These are phyloP conservation scores for Apiospora hydei DNA, from an alignment of 2,329 filamentous ascomycete species.

Conservation along the genomic window DNA sequence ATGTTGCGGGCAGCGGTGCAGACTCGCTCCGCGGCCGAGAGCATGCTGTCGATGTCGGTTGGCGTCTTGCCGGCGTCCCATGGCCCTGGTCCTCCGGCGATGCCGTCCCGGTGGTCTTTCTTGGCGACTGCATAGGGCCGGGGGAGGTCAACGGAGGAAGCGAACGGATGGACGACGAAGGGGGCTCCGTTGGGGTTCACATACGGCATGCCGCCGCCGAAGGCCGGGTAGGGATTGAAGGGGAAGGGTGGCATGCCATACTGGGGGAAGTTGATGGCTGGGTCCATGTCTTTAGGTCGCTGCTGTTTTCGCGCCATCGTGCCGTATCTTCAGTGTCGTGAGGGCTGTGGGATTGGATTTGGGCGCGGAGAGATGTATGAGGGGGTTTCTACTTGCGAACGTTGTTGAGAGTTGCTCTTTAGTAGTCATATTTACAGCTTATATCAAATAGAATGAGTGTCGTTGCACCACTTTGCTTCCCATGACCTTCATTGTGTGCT, in stretches of 20 bases:
- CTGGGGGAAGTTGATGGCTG: not conserved
- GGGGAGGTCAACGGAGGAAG: constrained; percentile 3
- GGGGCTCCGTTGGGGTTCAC: constrained; percentile 11
- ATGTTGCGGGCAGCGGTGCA: not conserved
- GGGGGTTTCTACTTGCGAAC: not conserved
- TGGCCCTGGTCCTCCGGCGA: not conserved
- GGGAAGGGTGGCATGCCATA: not conserved
- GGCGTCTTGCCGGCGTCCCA: not conserved
- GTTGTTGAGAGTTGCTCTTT: not conserved
- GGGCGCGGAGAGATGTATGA: not conserved
- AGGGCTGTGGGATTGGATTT: not conserved
- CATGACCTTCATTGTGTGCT: not conserved
- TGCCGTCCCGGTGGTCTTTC: not conserved
- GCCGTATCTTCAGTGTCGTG: not conserved
- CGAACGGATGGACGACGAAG: constrained; percentile 33
- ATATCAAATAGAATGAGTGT: not conserved
- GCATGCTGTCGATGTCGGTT: not conserved
- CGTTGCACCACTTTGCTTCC: not conserved
- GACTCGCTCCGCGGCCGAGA: not conserved
- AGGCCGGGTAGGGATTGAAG: not conserved
- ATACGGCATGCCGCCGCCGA: not conserved
- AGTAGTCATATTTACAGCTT: no score
- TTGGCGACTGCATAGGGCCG: not conserved
- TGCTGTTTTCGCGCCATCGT: not conserved
- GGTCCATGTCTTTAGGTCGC: not conserved